Evolutionary conservation across 768 basidiomycete genomes (phyloP), one percentile per base, ranked within the genome.

Genomic region (Boletus rubropictus): DNA sequence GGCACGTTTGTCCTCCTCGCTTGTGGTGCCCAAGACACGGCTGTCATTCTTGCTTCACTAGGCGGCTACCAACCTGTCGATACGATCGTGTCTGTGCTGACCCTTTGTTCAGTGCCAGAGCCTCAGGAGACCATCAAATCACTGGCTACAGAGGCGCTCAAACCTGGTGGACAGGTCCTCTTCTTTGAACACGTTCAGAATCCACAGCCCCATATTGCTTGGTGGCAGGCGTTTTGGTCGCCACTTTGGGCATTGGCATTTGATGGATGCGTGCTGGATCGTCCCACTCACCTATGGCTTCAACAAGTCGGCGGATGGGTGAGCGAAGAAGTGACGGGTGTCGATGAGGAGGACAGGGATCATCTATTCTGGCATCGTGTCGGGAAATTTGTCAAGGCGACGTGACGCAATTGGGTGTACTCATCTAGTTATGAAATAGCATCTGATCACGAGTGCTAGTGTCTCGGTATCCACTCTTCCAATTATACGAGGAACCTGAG

Each of bases 151-250:
- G 72, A 79, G 9, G 68, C 80, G 1, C 72, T 89, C 27, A 79
- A 75, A 49, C 75, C 84, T 0, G 82, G 84, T 0, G 87, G 87
- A 0, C 70, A 75, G 42, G 46, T 89, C 0, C 67, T 89, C 15
- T 81, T 81, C 55, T 81, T 79, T 50, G 87, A 89, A 61, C 87
- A 89, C 51, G 83, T 89, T 9, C 64, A 72, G 42, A 83, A 74
- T 53, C 75, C 69, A 1, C 61, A 65, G 0, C 43, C 55, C 7
- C 78, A 82, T 50, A 76, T 86, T 3, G 76, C 76, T 7, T 78
- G 79, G 77, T 88, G 85, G 84, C 87, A 89, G 62, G 51, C 69
- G 0, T 72, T 85, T 40, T 88, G 85, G 86, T 73, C 82, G 2
- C 86, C 86, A 0, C 5, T 87, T 4, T 89, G 87, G 87, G 58